Evolutionary conservation across 176 grass and related monocot species (phyloP), one percentile per base, ranked within the genome.

Genomic region (Canna indica): DNA sequence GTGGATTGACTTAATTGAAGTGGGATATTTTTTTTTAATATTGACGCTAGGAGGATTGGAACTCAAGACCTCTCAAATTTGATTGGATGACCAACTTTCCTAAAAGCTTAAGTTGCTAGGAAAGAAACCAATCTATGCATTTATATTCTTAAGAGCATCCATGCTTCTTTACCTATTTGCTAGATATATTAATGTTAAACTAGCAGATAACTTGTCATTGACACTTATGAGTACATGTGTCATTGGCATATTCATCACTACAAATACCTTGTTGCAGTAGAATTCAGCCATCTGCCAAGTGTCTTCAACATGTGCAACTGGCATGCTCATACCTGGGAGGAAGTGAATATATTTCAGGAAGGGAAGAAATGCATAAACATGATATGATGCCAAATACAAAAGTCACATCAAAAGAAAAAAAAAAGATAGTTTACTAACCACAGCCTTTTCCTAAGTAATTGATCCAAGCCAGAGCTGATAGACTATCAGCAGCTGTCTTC

Each of bases 201-300:
- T 33, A 32, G 30, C 13, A 20, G 16, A 34, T 34, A 17, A 1
- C 16, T 63, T 63, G 59, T 18, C 53, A 27, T 1, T 58, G 53
- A 58, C n/a, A n/a, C n/a, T n/a, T n/a, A n/a, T 57, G 27, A 26
- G 12, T 17, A 62, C 28, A 33, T 31, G 11, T n/a, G 17, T 26
- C 3, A 18, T 9, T 33, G 9, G 25, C 1, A 22, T 58, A 25
- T 18, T 63, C 29, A 18, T 16, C 59, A 17, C 27, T 34, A 78
- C 20, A 36, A 8, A 45, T 93, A 99, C 95, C 95, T 99, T 99
- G 71, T 99, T 99, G 77, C 90, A 94, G 56, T 94, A 99, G 73
- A 99, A 99, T 78, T 99, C 95, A 73, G 95, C 90, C 84, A 90
- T 94, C 84, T 99, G 95, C 95, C 95, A 99, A 68, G 75, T 85